Evolutionary conservation across 2,329 filamentous ascomycete species (phyloP).

Genomic region (Conoideocrella luteorostrata): DNA sequence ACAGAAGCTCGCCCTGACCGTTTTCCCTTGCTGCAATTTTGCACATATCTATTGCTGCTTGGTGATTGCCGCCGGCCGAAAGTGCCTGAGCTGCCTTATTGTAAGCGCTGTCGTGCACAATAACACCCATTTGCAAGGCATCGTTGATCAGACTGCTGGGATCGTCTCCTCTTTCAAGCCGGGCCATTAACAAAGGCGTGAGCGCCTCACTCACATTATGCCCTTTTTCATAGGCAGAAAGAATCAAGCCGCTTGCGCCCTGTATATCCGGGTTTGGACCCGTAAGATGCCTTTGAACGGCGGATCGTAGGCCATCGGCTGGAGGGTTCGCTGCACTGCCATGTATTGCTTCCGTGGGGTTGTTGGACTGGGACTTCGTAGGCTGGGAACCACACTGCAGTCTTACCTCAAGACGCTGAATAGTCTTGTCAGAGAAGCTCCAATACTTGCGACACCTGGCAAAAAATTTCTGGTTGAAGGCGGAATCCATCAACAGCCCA

Average conservation of each 20-base stretch:
- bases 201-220: constrained; percentile 34
- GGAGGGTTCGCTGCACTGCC: not conserved
- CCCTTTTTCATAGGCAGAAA: constrained; percentile 31
- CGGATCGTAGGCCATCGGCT: constrained; percentile 33
- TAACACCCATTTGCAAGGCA: constrained; percentile 20
- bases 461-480: constrained; percentile 21
- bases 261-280: constrained; percentile 20
- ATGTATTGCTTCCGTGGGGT: not conserved
- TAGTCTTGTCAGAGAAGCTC: constrained; percentile 25
- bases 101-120: constrained; percentile 29
- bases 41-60: constrained; percentile 26
- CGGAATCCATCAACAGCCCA: constrained; percentile 22
- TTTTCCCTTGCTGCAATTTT: constrained; percentile 30
- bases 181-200: constrained; percentile 32
- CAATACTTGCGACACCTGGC: constrained; percentile 26
- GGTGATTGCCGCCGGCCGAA: constrained; percentile 20
- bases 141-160: constrained; percentile 20
- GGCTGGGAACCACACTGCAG: constrained; percentile 15
- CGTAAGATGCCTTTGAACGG: constrained; percentile 36
- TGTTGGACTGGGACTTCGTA: constrained; percentile 27
- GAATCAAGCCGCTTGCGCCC: constrained; percentile 33
- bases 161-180: constrained; percentile 27
- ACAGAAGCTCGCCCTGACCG: constrained; percentile 28
- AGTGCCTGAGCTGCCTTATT: constrained; percentile 29
- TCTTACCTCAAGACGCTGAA: constrained; percentile 10